Evolutionary conservation across 305 asterid species (phyloP).

Genomic region (Fraxinus baroniana): DNA sequence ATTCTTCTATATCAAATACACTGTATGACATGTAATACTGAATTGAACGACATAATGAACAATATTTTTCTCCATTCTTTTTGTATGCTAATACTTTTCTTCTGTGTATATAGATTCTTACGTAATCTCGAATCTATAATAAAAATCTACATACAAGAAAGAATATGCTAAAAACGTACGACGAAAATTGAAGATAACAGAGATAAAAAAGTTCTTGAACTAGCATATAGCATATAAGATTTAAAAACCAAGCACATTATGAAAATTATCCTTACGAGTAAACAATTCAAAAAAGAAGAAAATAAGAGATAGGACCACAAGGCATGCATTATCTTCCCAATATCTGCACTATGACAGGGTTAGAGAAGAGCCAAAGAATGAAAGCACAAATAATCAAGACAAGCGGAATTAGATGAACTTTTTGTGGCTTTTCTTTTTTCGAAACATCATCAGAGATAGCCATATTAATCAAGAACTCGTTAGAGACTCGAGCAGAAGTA

Average conservation of each 20-base stretch:
- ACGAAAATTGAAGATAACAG: neutral
- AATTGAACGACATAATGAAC: neutral
- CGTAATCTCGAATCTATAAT: neutral
- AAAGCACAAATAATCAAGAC: conserved; percentile 49
- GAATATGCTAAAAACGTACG: too few species aligned
- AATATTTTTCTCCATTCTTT: neutral
- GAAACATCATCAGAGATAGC: conserved; percentile 23
- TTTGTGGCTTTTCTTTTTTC: conserved; percentile 47
- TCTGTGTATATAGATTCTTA: neutral
- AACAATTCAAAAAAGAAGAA: too few species aligned
- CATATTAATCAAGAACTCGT: conserved; percentile 40
- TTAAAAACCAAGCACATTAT: neutral
- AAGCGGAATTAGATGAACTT: conserved; percentile 51
- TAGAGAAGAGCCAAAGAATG: conserved; percentile 59
- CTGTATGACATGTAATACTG: neutral
- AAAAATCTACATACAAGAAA: neutral
- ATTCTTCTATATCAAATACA: neutral
- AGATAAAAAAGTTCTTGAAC: neutral
- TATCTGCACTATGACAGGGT: conserved; percentile 23
- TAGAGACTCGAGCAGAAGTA: conserved; percentile 39
- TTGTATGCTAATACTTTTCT: neutral
- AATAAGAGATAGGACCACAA: too few species aligned
- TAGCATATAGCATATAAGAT: neutral
- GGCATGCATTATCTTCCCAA: neutral
- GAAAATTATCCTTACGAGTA: neutral